Conservation (phyloP, 1,139 yeast genomes). For the Suhomyces coccinellae region DNA sequence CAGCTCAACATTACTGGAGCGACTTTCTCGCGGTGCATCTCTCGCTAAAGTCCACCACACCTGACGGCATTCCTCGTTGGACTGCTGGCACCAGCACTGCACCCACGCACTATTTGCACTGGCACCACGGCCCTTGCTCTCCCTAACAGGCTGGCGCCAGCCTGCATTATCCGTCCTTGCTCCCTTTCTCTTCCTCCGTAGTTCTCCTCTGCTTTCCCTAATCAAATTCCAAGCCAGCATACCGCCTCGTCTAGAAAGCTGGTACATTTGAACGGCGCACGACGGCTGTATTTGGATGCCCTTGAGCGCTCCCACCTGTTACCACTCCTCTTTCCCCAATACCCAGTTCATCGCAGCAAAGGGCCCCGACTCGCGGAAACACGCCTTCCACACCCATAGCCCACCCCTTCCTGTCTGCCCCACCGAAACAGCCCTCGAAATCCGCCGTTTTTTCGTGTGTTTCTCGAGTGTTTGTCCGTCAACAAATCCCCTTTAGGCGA, state of each 20-base stretch:
- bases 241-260: constrained; percentile 5
- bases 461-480: background rate
- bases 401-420: background rate
- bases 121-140: no score
- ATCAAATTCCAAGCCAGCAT: background rate
- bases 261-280: constrained; percentile 2
- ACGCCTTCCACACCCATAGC: no score
- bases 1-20: no score
- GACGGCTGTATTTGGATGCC: background rate
- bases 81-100: no score
- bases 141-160: no score
- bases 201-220: no score
- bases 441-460: background rate
- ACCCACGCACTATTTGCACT: no score
- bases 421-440: background rate
- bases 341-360: background rate
- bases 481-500: background rate
- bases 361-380: background rate
- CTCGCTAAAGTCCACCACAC: no score
- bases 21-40: no score
- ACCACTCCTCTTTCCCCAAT: background rate
- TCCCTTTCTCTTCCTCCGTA: no score
- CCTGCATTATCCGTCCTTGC: no score
- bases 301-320: background rate
- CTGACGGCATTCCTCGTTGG: no score